Conservation (phyloP, 352 stramenopile species). For the Phytophthora cactorum region DNA sequence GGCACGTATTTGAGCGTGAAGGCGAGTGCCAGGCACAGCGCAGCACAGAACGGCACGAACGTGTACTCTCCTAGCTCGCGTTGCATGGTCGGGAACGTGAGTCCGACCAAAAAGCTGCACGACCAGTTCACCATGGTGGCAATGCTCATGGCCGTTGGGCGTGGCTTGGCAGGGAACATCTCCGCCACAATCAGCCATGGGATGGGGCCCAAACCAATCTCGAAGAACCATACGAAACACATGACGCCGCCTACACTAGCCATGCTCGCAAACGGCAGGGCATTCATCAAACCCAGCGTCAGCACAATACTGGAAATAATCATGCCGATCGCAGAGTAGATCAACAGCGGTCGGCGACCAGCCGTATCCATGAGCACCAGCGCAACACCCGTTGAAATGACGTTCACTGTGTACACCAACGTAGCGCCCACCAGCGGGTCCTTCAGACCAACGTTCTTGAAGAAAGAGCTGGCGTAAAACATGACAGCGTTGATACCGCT, state of each 20-base stretch:
- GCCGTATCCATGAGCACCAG: conserved; percentile 82
- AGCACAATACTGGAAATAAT: conserved; percentile 71
- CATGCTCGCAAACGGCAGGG: conserved; percentile 68
- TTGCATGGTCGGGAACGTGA: conserved; percentile 94
- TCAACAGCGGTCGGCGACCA: conserved; percentile 64
- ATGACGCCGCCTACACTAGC: conserved; percentile 69
- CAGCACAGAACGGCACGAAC: conserved; percentile 90
- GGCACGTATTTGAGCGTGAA: conserved; percentile 90
- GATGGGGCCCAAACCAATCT: conserved; percentile 89
- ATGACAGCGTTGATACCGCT: conserved; percentile 83
- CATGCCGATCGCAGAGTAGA: conserved; percentile 77
- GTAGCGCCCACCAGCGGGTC: conserved; percentile 69
- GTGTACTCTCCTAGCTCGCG: conserved; percentile 83
- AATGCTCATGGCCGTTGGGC: conserved; percentile 90
- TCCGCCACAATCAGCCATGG: conserved; percentile 97
- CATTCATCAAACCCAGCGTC: conserved; percentile 70
- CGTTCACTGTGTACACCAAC: conserved; percentile 73
- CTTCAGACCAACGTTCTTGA: conserved; percentile 72
- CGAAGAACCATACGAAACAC: conserved; percentile 82
- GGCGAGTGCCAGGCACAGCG: conserved; percentile 75
- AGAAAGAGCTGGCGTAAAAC: conserved; percentile 84
- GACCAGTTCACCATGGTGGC: conserved; percentile 96
- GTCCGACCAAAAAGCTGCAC: conserved; percentile 95
- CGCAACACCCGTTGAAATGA: conserved; percentile 74
- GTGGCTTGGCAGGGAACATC: conserved; percentile 95